These are phyloP conservation scores for Plasmodium knowlesi DNA, from an alignment of 169 alveolate genomes.

Conservation along the genomic window DNA sequence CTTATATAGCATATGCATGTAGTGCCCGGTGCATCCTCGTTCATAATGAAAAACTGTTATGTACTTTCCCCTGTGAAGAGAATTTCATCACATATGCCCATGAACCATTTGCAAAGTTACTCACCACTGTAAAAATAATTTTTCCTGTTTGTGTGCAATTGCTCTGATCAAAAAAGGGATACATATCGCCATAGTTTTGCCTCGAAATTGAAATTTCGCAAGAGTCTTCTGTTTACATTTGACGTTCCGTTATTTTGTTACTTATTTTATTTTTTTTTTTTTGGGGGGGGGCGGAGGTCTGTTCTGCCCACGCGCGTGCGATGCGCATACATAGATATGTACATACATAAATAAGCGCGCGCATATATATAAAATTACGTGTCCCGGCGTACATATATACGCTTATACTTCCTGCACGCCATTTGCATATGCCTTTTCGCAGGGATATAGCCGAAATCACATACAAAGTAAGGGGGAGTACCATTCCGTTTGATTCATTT, in stretches of 20 bases:
- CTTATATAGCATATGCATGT: background rate
- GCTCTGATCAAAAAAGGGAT: background rate
- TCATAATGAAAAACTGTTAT: background rate
- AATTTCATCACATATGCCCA: background rate
- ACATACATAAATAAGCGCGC: background rate
- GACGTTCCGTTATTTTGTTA: background rate
- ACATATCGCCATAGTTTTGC: background rate
- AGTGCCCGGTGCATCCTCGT: background rate
- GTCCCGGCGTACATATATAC: background rate
- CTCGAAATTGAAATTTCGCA: background rate
- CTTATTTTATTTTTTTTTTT: too few relatives aligned
- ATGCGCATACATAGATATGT: background rate
- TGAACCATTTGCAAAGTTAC: slow-evolving; percentile 3
- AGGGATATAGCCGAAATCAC: slow-evolving; percentile 70
- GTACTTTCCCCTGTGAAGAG: background rate
- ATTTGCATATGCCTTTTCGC: slow-evolving; percentile 8
- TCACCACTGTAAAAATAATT: background rate
- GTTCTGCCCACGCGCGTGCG: background rate
- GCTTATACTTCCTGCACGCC: background rate
- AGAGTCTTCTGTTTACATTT: slow-evolving; percentile 6
- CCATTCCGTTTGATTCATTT: slow-evolving; percentile 54
- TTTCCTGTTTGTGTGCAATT: background rate
- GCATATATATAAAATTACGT: background rate
- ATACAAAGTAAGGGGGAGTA: slow-evolving; percentile 21
- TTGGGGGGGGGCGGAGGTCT: background rate